Conservation (phyloP, 495 filamentous ascomycete genomes). For the Staphylotrichum tortipilum region DNA sequence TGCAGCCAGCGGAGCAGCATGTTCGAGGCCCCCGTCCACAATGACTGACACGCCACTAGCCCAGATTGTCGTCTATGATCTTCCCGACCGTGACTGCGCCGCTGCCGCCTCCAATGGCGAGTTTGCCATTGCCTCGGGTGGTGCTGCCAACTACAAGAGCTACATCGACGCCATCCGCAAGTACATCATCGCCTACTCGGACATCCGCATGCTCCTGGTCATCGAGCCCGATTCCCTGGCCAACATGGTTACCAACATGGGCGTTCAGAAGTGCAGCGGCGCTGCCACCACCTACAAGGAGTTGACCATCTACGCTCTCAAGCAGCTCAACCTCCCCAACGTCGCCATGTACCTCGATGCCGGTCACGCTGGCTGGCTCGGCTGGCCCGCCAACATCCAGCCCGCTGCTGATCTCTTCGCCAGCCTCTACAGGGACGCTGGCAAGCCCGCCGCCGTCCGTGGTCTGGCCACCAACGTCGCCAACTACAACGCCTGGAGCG, state of each 20-base stretch:
- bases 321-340: constrained; percentile 61
- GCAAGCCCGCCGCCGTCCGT: constrained; percentile 55
- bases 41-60: background rate
- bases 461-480: constrained; percentile 74
- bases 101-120: constrained; percentile 72
- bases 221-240: constrained; percentile 71
- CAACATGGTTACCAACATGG: constrained; percentile 72
- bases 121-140: constrained; percentile 45
- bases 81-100: constrained; percentile 71
- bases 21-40: too few species aligned
- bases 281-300: constrained; percentile 57
- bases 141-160: constrained; percentile 57
- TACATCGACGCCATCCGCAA: constrained; percentile 64
- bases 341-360: constrained; percentile 80
- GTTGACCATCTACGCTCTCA: constrained; percentile 61
- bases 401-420: constrained; percentile 62
- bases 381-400: constrained; percentile 68
- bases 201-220: constrained; percentile 46
- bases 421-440: constrained; percentile 56
- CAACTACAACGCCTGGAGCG: constrained; percentile 63
- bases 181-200: constrained; percentile 44
- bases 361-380: constrained; percentile 73
- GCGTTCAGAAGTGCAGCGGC: constrained; percentile 53
- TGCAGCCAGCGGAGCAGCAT: too few species aligned
- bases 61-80: constrained; percentile 61